These are phyloP conservation scores for Backusella liffmaniae DNA, from an alignment of 192 early-diverging fungal genomes.

Conservation along the genomic window DNA sequence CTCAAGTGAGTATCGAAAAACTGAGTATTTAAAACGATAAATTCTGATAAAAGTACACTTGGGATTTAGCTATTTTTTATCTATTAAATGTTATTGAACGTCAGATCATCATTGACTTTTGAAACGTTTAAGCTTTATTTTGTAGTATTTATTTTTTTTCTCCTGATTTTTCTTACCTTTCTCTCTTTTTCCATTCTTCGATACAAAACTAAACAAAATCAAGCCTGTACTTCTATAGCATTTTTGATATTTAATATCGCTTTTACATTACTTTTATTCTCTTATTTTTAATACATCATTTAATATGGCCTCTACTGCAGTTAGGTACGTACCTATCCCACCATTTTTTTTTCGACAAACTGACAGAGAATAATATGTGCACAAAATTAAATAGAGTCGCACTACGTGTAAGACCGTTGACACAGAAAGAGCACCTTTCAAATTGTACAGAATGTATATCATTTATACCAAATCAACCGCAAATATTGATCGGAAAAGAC, in stretches of 20 bases:
- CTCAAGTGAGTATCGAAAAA: not conserved
- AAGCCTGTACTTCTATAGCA: not conserved
- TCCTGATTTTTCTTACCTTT: not conserved
- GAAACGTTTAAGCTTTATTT: constrained; percentile 6
- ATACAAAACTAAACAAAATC: not conserved
- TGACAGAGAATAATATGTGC: constrained; percentile 16
- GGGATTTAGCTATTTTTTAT: not conserved
- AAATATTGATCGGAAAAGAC: constrained; percentile 60
- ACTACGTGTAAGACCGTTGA: constrained; percentile 75
- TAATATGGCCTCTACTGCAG: constrained; percentile 65
- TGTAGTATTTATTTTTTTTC: constrained; percentile 10
- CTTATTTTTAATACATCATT: not conserved
- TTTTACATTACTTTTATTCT: not conserved
- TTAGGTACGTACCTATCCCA: constrained; percentile 52
- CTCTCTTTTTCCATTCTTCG: constrained; percentile 2
- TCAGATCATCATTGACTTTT: not conserved
- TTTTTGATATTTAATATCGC: not conserved
- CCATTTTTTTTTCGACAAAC: constrained; percentile 63
- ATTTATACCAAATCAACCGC: constrained; percentile 55
- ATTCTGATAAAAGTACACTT: not conserved
- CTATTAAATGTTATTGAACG: not conserved
- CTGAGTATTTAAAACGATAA: not conserved
- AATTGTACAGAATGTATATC: constrained; percentile 61
- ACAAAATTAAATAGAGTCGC: constrained; percentile 54
- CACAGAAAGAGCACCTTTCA: constrained; percentile 66